A percentile compares a stretch with the other conserved stretches of the same genome.
Conservation (phyloP, 176 grass and related monocot species). For the Themeda triandra region DNA sequence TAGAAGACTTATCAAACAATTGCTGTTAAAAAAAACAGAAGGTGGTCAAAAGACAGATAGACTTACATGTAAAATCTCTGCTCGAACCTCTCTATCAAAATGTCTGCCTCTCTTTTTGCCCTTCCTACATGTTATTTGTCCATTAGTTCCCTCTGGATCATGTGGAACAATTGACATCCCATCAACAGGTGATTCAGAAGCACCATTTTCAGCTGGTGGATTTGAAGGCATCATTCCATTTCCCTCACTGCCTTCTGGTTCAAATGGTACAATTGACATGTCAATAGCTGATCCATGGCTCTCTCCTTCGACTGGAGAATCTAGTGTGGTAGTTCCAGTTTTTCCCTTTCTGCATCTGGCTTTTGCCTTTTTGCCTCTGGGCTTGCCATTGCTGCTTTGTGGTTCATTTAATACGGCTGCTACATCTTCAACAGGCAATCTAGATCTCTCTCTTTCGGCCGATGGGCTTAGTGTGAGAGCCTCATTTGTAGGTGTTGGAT, state of each 20-base stretch:
- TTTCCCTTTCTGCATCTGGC: constrained; percentile 38
- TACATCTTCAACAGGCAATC: constrained; percentile 13
- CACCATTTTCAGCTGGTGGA: constrained; percentile 17
- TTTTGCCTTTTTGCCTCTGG: constrained; percentile 21
- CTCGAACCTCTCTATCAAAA: constrained; percentile 92
- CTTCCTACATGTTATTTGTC: constrained; percentile 28
- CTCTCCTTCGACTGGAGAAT: constrained; percentile 25
- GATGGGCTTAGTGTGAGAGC: constrained; percentile 23
- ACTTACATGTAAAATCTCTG: constrained; percentile 69
- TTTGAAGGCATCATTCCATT: constrained; percentile 28
- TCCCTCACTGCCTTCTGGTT: background rate
- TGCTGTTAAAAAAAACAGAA: constrained; percentile 25
- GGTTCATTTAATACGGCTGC: constrained; percentile 13
- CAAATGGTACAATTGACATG: background rate
- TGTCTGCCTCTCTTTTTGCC: constrained; percentile 80
- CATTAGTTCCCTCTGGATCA: constrained; percentile 37
- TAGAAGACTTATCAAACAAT: background rate
- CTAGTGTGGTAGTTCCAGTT: background rate
- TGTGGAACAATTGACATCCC: constrained; percentile 33
- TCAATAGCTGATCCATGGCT: constrained; percentile 16
- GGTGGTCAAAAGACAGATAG: background rate
- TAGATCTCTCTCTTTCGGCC: constrained; percentile 28
- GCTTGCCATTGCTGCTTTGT: constrained; percentile 17
- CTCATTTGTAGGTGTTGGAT: constrained; percentile 17
- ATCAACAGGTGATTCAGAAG: constrained; percentile 27